A percentile compares a stretch with the other conserved stretches of the same genome.
These are phyloP conservation scores for Ustilago lituana DNA, from an alignment of 1,284 basidiomycete species.

Conservation along the genomic window DNA sequence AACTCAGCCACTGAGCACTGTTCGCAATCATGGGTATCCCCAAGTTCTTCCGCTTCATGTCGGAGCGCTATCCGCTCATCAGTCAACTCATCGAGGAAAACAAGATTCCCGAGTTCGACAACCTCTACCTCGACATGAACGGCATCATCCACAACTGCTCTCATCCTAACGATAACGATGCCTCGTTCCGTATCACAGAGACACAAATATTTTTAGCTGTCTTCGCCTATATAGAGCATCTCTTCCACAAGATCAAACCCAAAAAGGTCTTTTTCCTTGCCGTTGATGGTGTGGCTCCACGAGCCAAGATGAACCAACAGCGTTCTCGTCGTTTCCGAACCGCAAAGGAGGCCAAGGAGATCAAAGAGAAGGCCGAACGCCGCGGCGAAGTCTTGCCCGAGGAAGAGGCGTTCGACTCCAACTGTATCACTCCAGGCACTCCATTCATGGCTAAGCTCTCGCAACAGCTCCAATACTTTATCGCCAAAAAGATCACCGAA, in stretches of 20 bases:
- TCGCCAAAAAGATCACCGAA: slow-evolving; percentile 69
- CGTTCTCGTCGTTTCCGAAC: slow-evolving; percentile 83
- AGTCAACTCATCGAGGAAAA: slow-evolving; percentile 97
- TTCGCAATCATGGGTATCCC: slow-evolving; percentile 61
- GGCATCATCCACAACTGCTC: slow-evolving; percentile 86
- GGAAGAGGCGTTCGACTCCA: slow-evolving; percentile 96
- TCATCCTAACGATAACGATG: slow-evolving; percentile 91
- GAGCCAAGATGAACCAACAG: slow-evolving; percentile 99
- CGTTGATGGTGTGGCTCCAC: slow-evolving; percentile 95
- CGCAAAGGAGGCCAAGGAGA: slow-evolving; percentile 89
- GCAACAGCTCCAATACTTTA: slow-evolving; percentile 90
- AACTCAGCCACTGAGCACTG: slow-evolving; percentile 10
- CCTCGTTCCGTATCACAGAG: slow-evolving; percentile 89
- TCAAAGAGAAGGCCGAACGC: slow-evolving; percentile 82
- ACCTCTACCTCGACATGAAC: slow-evolving; percentile 94
- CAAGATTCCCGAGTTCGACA: slow-evolving; percentile 89
- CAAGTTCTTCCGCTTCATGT: slow-evolving; percentile 73
- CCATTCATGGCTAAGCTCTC: slow-evolving; percentile 93
- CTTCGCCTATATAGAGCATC: slow-evolving; percentile 94
- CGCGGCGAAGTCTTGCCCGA: slow-evolving; percentile 91
- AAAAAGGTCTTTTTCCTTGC: slow-evolving; percentile 92
- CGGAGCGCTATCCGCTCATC: slow-evolving; percentile 95
- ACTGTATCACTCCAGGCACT: slow-evolving; percentile 98
- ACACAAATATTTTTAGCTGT: slow-evolving; percentile 97
- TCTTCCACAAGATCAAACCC: slow-evolving; percentile 97